Evolutionary conservation across 2,329 filamentous ascomycete species (phyloP).

Genomic region (Grosmannia penicillata): DNA sequence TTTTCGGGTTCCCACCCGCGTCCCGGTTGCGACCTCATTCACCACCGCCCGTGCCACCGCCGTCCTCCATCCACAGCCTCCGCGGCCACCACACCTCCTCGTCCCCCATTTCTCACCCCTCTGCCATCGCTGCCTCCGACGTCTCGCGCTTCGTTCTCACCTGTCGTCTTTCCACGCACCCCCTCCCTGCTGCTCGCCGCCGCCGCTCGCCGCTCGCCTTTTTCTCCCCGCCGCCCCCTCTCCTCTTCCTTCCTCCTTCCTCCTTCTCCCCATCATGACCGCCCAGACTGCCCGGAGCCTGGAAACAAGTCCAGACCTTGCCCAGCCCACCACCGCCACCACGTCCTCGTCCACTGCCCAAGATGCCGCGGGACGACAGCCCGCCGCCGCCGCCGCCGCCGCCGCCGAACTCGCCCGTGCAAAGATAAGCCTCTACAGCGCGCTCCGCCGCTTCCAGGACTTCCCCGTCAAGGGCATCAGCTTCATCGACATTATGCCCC

Average conservation of each 20-base stretch:
- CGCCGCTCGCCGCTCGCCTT: not conserved
- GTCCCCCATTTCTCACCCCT: conserved; percentile 4
- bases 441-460: conserved; percentile 76
- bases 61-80: too few relatives aligned
- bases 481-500: conserved; percentile 95
- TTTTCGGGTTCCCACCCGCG: not conserved
- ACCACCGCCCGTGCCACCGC: not conserved
- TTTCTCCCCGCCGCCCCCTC: conserved; percentile 1
- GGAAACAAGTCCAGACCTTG: conserved; percentile 18
- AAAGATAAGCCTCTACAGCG: conserved; percentile 55
- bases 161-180: not conserved
- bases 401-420: conserved; percentile 51
- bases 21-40: conserved; percentile 8
- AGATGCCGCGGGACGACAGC: conserved; percentile 49
- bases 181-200: not conserved
- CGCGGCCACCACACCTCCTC: too few relatives aligned
- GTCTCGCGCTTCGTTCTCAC: conserved; percentile 1
- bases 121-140: not conserved
- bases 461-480: conserved; percentile 86
- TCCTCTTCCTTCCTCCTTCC: conserved; percentile 13
- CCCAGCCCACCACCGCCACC: conserved; percentile 11
- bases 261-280: conserved; percentile 21
- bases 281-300: conserved; percentile 10
- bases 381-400: conserved; percentile 45
- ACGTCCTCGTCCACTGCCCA: conserved; percentile 16